Conservation (phyloP, 2,329 filamentous ascomycete genomes). For the Alternaria solani region DNA sequence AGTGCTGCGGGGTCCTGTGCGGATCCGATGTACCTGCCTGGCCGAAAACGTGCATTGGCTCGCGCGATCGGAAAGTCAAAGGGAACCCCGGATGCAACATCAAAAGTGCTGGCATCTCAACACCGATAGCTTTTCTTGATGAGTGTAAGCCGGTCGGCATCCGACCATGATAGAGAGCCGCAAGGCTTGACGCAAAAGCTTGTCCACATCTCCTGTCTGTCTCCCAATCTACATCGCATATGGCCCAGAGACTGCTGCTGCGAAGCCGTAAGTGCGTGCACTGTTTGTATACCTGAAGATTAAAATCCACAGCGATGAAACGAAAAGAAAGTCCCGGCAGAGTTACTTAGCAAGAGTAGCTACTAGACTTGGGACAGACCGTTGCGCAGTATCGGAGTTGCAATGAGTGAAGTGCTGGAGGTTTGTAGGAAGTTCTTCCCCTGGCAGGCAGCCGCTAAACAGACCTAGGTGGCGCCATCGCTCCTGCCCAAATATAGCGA, state of each 20-base stretch:
- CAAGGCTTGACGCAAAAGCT: neutral
- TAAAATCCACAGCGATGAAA: neutral
- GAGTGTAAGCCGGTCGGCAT: neutral
- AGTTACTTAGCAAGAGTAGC: neutral
- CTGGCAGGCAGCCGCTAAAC: neutral
- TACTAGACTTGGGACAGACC: neutral
- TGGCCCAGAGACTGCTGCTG: neutral
- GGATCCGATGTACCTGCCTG: slow-evolving; percentile 18
- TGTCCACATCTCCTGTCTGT: neutral
- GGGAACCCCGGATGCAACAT: neutral
- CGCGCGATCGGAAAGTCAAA: slow-evolving; percentile 1
- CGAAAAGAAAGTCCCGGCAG: no score
- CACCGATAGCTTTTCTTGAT: neutral
- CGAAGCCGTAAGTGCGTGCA: neutral
- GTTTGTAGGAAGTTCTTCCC: neutral
- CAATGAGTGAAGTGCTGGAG: neutral
- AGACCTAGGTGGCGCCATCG: neutral
- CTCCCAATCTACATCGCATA: neutral
- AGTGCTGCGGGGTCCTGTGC: slow-evolving; percentile 18
- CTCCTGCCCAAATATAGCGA: neutral
- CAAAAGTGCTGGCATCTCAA: neutral
- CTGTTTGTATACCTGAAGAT: neutral
- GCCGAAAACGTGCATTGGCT: slow-evolving; percentile 12
- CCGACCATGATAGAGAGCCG: neutral
- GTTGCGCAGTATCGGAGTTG: neutral